Evolutionary conservation across 75 land plant species (phyloP).

Genomic region (Pinus albicaulis): DNA sequence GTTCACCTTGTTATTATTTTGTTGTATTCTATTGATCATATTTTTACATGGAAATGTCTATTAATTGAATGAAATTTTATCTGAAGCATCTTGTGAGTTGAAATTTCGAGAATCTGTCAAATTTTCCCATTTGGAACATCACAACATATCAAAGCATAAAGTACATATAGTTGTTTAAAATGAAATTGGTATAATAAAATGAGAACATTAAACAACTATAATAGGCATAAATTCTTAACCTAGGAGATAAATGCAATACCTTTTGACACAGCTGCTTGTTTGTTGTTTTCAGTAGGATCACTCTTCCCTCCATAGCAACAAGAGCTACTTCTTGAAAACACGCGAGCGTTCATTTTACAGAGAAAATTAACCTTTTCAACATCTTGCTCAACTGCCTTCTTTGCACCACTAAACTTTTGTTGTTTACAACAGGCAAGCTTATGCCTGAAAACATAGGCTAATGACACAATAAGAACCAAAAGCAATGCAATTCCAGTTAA

Average conservation of each 20-base stretch:
- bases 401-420: conserved; percentile 1
- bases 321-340: neutral
- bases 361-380: conserved; percentile 4
- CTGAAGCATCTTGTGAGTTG: too few species aligned
- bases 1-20: too few species aligned
- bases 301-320: conserved; percentile 7
- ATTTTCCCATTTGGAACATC: too few species aligned
- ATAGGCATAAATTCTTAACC: neutral
- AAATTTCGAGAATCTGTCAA: too few species aligned
- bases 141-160: neutral
- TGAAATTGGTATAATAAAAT: neutral
- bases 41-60: too few species aligned
- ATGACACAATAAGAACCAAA: neutral
- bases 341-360: neutral
- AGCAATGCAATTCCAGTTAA: conserved; percentile 5
- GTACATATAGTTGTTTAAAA: neutral
- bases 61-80: too few species aligned
- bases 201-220: neutral
- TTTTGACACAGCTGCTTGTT: neutral
- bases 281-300: neutral
- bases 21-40: too few species aligned
- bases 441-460: conserved; percentile 4
- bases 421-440: conserved; percentile 1
- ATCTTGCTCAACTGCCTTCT: neutral
- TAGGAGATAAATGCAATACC: conserved; percentile 8